Conservation (phyloP, 805 yeast genomes). For the Starmerella asiatica region DNA sequence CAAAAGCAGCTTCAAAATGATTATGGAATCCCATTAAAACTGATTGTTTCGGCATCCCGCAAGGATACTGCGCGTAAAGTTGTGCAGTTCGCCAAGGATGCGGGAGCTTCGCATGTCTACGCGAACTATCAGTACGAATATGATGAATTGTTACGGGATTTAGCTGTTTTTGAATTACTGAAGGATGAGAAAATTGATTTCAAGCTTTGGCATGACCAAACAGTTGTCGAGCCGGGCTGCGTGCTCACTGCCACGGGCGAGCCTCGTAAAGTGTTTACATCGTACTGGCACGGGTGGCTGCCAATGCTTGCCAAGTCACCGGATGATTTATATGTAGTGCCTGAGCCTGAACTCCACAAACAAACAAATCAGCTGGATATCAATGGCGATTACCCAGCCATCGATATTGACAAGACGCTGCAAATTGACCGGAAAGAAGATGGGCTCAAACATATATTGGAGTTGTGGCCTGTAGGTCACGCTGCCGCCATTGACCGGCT, state of each 20-base stretch:
- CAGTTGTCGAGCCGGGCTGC: conserved; percentile 32
- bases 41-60: conserved; percentile 2
- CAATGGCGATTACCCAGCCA: background rate
- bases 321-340: background rate
- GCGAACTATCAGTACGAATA: conserved; percentile 35
- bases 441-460: background rate
- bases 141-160: conserved; percentile 32
- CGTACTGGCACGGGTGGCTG: conserved; percentile 33
- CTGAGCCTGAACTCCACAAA: conserved; percentile 1
- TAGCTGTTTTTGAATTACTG: conserved; percentile 17
- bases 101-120: conserved; percentile 25
- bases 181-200: conserved; percentile 20
- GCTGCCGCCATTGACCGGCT: conserved; percentile 25
- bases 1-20: conserved; percentile 23
- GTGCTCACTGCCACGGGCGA: conserved; percentile 29
- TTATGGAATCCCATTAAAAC: conserved; percentile 29
- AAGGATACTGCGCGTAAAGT: conserved; percentile 3
- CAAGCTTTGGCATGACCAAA: conserved; percentile 30
- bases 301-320: conserved; percentile 23
- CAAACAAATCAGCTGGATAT: background rate
- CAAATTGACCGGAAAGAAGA: background rate
- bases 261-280: conserved; percentile 34
- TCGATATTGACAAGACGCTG: conserved; percentile 8
- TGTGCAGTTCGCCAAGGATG: conserved; percentile 21
- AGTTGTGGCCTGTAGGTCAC: conserved; percentile 28